phyloP scores from a whole-genome alignment of 441 rosid genomes.

The Eutrema salsugineum region DNA sequence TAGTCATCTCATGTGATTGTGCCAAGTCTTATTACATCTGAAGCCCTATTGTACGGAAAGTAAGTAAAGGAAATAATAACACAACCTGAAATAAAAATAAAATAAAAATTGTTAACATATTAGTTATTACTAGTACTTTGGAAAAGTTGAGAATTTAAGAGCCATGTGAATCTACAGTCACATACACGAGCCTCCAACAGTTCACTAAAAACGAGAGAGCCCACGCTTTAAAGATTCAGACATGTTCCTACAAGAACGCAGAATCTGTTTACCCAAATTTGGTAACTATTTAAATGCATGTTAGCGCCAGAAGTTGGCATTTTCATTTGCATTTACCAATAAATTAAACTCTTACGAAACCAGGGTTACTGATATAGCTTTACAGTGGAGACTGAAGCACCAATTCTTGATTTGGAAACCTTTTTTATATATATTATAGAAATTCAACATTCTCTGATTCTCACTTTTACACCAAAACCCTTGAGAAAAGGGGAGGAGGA shows the following conservation, averaged over 20 bases:
- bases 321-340: not conserved
- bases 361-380: slow-evolving; percentile 9
- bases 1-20: slow-evolving; percentile 11
- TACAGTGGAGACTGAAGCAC: slow-evolving; percentile 5
- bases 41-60: slow-evolving; percentile 17
- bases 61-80: slow-evolving; percentile 16
- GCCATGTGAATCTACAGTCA: slow-evolving; percentile 35
- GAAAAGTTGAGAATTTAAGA: slow-evolving; percentile 20
- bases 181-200: slow-evolving; percentile 9
- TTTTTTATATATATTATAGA: not conserved
- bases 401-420: not conserved
- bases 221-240: slow-evolving; percentile 11
- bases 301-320: not conserved
- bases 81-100: slow-evolving; percentile 1
- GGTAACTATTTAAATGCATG: slow-evolving; percentile 24
- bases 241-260: slow-evolving; percentile 17
- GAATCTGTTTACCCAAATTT: slow-evolving; percentile 7
- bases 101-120: not conserved
- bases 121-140: not conserved
- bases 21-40: slow-evolving; percentile 13
- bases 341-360: not conserved
- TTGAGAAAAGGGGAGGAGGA: not conserved
- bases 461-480: slow-evolving; percentile 18
- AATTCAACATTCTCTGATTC: slow-evolving; percentile 1
- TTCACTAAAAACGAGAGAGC: slow-evolving; percentile 22